Conservation (phyloP, 2,329 filamentous ascomycete genomes). For the Paecilomyces formosus region DNA sequence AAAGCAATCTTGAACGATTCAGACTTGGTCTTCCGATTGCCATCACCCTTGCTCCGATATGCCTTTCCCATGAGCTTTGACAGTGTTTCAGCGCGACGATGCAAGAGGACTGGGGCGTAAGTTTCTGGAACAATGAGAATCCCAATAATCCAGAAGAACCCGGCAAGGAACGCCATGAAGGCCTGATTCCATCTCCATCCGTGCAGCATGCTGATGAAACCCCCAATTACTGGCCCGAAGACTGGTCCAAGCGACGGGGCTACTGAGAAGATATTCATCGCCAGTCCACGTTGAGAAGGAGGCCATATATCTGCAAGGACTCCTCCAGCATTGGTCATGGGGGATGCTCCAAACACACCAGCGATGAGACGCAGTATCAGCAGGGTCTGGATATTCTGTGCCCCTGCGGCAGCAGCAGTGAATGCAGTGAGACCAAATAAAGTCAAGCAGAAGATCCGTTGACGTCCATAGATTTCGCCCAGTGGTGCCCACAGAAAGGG, state of each 20-base stretch:
- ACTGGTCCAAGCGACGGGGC: constrained; percentile 41
- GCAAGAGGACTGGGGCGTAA: constrained; percentile 41
- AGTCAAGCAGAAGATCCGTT: constrained; percentile 37
- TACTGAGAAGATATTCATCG: constrained; percentile 34
- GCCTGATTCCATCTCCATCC: constrained; percentile 41
- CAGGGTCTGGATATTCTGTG: constrained; percentile 20
- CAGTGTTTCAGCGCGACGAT: constrained; percentile 35
- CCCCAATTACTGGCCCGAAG: constrained; percentile 46
- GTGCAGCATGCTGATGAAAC: constrained; percentile 39
- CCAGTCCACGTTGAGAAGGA: constrained; percentile 33
- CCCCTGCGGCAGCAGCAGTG: constrained; percentile 39
- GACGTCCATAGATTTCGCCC: constrained; percentile 40
- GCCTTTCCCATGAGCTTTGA: constrained; percentile 38
- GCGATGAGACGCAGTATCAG: constrained; percentile 43
- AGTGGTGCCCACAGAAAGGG: constrained; percentile 36
- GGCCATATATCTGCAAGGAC: constrained; percentile 41
- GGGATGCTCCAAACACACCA: constrained; percentile 36
- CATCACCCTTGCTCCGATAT: constrained; percentile 27
- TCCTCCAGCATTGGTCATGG: constrained; percentile 40
- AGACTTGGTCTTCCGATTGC: constrained; percentile 24
- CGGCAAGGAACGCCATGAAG: constrained; percentile 37
- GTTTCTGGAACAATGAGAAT: constrained; percentile 38
- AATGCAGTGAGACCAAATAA: constrained; percentile 28
- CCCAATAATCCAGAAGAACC: constrained; percentile 35
- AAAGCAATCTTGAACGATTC: constrained; percentile 37